These are phyloP conservation scores for Tothia fuscella DNA, from an alignment of 2,329 filamentous ascomycete genomes.

Conservation along the genomic window DNA sequence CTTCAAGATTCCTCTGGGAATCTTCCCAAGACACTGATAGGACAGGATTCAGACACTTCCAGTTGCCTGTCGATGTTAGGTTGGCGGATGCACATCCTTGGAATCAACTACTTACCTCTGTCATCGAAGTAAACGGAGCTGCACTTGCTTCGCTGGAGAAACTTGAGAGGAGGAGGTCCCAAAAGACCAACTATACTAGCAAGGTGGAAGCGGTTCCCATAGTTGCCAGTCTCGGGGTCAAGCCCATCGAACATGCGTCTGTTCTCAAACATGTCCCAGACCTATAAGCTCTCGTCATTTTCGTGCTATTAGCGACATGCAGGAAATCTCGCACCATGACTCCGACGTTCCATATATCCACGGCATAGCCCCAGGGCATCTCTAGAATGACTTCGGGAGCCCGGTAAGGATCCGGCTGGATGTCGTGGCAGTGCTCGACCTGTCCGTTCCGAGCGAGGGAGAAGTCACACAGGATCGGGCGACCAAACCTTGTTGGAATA, in stretches of 20 bases:
- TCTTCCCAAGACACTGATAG: too few relatives aligned
- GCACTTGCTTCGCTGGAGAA: too few relatives aligned
- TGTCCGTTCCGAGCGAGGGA: conserved; percentile 17
- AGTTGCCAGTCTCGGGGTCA: conserved; percentile 4
- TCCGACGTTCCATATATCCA: conserved; percentile 20
- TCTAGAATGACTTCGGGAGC: conserved; percentile 18
- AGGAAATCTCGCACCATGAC: conserved; percentile 13
- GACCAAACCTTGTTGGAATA: conserved; percentile 16
- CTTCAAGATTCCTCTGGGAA: conserved; percentile 12
- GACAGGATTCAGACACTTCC: too few relatives aligned
- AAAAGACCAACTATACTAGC: conserved; percentile 1
- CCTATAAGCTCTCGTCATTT: conserved; percentile 10
- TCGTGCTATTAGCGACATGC: neutral
- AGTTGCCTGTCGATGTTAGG: too few relatives aligned
- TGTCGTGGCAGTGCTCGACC: conserved; percentile 9
- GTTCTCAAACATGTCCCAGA: conserved; percentile 17
- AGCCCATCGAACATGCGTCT: conserved; percentile 15
- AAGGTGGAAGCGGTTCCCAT: neutral
- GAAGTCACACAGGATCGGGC: conserved; percentile 20
- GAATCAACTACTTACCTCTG: too few relatives aligned
- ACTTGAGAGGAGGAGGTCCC: conserved; percentile 5
- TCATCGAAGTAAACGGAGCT: too few relatives aligned
- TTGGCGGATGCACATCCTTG: too few relatives aligned
- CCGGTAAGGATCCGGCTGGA: conserved; percentile 17
- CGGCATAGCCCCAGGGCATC: conserved; percentile 17